These are phyloP conservation scores for Brassica nigra DNA, from an alignment of 345 rosid genomes.

Conservation along the genomic window DNA sequence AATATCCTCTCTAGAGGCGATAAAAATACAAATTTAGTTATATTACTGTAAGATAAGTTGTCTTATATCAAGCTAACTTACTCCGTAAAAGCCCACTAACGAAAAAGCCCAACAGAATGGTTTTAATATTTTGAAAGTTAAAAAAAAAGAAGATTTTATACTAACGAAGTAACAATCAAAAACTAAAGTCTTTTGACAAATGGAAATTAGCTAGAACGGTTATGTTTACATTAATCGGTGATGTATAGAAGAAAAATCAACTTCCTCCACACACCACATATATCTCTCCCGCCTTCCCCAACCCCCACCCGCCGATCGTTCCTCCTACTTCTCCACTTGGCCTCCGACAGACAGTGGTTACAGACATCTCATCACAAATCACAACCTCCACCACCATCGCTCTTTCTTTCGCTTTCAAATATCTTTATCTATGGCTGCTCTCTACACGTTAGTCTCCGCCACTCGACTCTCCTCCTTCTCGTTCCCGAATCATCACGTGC, in stretches of 20 bases:
- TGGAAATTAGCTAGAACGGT: no score
- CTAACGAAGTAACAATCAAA: no score
- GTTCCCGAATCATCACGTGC: conserved; percentile 22
- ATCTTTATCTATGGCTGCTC: conserved; percentile 53
- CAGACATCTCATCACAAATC: neutral
- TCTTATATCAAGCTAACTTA: no score
- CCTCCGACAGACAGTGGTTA: neutral
- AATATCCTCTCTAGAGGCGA: no score
- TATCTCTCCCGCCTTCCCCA: conserved; percentile 36
- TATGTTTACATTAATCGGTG: no score
- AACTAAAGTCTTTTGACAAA: neutral
- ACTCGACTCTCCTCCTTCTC: conserved; percentile 46
- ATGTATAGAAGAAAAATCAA: neutral
- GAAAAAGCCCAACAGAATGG: no score
- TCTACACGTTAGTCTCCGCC: conserved; percentile 46
- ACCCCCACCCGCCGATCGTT: conserved; percentile 23
- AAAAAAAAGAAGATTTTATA: no score
- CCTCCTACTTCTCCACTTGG: neutral
- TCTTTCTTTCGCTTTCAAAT: neutral
- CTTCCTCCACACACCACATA: conserved; percentile 35
- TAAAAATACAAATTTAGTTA: no score
- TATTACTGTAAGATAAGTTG: no score
- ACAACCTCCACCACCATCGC: neutral
- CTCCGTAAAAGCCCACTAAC: no score
- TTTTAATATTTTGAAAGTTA: no score